These are phyloP conservation scores for Inonotus obliquus DNA, from an alignment of 1,284 basidiomycete genomes.

Conservation along the genomic window DNA sequence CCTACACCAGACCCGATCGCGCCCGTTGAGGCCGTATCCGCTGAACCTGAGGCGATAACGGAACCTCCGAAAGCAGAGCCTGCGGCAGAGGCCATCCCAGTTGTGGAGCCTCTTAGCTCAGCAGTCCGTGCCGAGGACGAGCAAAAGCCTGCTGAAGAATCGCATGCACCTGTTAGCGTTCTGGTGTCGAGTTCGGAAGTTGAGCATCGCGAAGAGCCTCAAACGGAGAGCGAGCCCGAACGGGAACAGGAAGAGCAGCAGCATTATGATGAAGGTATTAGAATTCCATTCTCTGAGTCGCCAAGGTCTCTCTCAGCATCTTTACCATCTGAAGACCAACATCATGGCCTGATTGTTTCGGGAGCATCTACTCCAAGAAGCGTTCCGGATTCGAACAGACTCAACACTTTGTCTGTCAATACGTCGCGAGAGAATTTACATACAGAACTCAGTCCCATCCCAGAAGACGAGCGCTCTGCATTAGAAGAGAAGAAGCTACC, in stretches of 20 bases:
- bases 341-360: neutral
- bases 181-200: neutral
- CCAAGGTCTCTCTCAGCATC: constrained; percentile 12
- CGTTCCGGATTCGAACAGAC: neutral
- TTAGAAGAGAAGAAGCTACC: constrained; percentile 2
- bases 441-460: constrained; percentile 14
- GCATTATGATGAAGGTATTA: constrained; percentile 8
- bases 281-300: constrained; percentile 18
- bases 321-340: neutral
- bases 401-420: constrained; percentile 6
- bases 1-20: neutral
- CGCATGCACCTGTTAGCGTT: constrained; percentile 8
- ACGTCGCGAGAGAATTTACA: constrained; percentile 7
- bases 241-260: neutral
- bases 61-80: neutral
- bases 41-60: neutral
- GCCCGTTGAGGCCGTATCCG: constrained; percentile 3
- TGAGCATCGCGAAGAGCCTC: neutral
- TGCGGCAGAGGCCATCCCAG: constrained; percentile 6
- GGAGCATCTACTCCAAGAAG: neutral
- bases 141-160: constrained; percentile 7
- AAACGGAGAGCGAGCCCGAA: neutral
- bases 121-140: constrained; percentile 8
- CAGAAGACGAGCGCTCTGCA: constrained; percentile 15
- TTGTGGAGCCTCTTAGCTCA: constrained; percentile 9